Conservation (phyloP, 805 yeast genomes). For the Ogataea zsoltii region DNA sequence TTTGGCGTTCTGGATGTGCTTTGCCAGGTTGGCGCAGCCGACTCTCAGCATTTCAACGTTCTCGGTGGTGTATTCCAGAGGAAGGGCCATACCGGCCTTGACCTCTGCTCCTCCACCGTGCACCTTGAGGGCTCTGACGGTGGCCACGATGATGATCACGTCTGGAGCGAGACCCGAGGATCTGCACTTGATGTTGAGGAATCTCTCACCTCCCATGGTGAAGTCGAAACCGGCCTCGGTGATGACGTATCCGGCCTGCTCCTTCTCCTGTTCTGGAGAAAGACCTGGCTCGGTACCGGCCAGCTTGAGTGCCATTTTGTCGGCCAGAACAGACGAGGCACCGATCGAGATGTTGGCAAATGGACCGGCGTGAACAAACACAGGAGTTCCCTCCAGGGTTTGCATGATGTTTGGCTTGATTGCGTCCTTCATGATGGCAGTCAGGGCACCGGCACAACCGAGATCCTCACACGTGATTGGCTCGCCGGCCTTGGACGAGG, state of each 20-base stretch:
- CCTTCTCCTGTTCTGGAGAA: conserved; percentile 31
- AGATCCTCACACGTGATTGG: conserved; percentile 94
- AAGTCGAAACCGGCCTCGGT: conserved; percentile 99
- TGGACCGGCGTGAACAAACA: conserved; percentile 96
- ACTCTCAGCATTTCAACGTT: conserved; percentile 72
- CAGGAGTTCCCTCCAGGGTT: conserved; percentile 96
- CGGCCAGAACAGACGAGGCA: conserved; percentile 93
- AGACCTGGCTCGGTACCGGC: conserved; percentile 63
- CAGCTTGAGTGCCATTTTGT: conserved; percentile 85
- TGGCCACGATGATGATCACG: conserved; percentile 90
- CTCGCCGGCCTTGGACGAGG: conserved; percentile 67
- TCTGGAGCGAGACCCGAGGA: conserved; percentile 87
- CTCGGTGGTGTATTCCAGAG: conserved; percentile 77
- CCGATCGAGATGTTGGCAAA: conserved; percentile 97
- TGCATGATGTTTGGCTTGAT: conserved; percentile 97
- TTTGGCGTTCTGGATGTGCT: conserved; percentile 85
- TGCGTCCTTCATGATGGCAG: conserved; percentile 94
- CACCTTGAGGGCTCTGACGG: conserved; percentile 93
- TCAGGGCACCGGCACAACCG: conserved; percentile 93
- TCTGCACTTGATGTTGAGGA: conserved; percentile 93
- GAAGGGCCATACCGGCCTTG: conserved; percentile 87
- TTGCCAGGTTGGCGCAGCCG: conserved; percentile 86
- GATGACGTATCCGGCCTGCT: conserved; percentile 78
- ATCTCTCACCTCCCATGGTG: conserved; percentile 99
- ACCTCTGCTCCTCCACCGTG: conserved; percentile 99